These are phyloP conservation scores for Fusarium sp. DNA, from an alignment of 2,329 filamentous ascomycete species.

Conservation along the genomic window DNA sequence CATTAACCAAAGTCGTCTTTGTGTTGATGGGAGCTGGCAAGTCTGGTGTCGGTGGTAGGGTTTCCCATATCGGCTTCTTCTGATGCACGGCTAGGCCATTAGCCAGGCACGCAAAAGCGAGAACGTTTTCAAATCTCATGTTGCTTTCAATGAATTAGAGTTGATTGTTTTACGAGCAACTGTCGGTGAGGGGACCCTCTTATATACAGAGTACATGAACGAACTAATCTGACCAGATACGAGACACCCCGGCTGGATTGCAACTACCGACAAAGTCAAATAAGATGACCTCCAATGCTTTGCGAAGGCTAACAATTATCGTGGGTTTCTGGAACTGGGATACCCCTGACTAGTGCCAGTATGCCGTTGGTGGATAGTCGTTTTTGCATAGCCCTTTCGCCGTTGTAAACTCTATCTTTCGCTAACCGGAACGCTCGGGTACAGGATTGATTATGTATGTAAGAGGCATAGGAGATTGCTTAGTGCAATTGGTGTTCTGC, in stretches of 20 bases:
- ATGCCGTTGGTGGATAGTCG: conserved; percentile 14
- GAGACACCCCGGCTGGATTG: not conserved
- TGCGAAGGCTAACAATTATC: not conserved
- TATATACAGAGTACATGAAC: conserved; percentile 5
- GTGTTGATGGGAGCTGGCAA: conserved; percentile 52
- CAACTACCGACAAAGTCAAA: conserved; percentile 1
- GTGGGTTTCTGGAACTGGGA: not conserved
- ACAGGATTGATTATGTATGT: not conserved
- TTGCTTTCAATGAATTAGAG: not conserved
- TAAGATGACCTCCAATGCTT: not conserved
- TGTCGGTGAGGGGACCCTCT: not conserved
- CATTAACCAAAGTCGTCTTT: conserved; percentile 49
- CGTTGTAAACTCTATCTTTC: conserved; percentile 23
- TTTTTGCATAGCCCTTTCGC: not conserved
- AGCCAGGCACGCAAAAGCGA: conserved; percentile 21
- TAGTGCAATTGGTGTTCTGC: no score
- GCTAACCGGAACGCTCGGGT: conserved; percentile 11
- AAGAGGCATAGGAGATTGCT: not conserved
- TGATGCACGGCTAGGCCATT: conserved; percentile 45
- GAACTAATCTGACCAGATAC: conserved; percentile 3
- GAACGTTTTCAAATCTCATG: conserved; percentile 18
- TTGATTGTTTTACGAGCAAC: not conserved
- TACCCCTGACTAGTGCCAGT: not conserved
- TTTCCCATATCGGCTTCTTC: conserved; percentile 47
- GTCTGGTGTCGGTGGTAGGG: conserved; percentile 54